These are phyloP conservation scores for Vaucheria bursata DNA, from an alignment of 352 stramenopile species.

Conservation along the genomic window DNA sequence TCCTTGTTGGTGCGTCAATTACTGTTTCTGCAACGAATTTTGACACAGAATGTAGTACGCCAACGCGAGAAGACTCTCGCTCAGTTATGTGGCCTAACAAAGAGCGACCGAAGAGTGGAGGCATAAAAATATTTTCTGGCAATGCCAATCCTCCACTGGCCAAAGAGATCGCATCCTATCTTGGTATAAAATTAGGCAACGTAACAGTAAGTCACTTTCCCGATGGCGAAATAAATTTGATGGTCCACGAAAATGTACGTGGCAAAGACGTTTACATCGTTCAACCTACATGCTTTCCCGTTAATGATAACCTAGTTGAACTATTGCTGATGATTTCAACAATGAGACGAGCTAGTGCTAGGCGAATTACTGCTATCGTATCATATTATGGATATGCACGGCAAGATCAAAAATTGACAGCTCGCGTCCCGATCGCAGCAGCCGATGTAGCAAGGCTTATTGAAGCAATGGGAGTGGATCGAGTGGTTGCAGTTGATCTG, in stretches of 20 bases:
- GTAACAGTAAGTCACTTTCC: slow-evolving; percentile 87
- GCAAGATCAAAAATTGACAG: slow-evolving; percentile 76
- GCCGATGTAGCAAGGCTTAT: slow-evolving; percentile 76
- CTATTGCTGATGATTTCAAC: slow-evolving; percentile 91
- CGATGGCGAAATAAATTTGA: slow-evolving; percentile 97
- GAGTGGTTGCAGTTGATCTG: slow-evolving; percentile 79
- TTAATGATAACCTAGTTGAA: slow-evolving; percentile 99
- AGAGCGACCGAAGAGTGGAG: slow-evolving; percentile 45
- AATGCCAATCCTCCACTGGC: slow-evolving; percentile 95
- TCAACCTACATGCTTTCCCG: slow-evolving; percentile 93
- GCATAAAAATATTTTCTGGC: slow-evolving; percentile 94
- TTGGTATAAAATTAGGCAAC: slow-evolving; percentile 93
- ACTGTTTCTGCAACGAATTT: not conserved
- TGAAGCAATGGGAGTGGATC: slow-evolving; percentile 78
- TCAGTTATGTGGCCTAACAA: slow-evolving; percentile 37
- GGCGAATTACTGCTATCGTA: slow-evolving; percentile 97
- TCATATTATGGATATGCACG: slow-evolving; percentile 76
- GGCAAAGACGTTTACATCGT: slow-evolving; percentile 99
- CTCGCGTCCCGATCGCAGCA: slow-evolving; percentile 93
- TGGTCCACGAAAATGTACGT: slow-evolving; percentile 98
- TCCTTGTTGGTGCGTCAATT: not conserved
- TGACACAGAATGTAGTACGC: not conserved
- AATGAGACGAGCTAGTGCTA: slow-evolving; percentile 88
- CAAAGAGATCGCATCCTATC: slow-evolving; percentile 88
- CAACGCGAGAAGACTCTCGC: slow-evolving; percentile 27